These are phyloP conservation scores for Colletotrichum theobromicola DNA, from an alignment of 2,329 filamentous ascomycete species.

Conservation along the genomic window DNA sequence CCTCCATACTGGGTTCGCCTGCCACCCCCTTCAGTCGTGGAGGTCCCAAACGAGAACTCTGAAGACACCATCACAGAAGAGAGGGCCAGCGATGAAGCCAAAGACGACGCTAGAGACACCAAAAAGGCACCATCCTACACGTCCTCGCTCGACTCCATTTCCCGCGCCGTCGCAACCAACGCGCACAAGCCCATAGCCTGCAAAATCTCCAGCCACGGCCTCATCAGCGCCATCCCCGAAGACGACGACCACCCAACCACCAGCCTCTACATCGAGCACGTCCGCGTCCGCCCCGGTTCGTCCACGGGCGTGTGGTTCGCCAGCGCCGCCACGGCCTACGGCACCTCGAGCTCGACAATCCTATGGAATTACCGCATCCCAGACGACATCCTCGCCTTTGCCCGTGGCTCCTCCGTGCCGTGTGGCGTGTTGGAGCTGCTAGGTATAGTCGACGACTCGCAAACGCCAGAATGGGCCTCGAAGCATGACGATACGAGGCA, in stretches of 20 bases:
- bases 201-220: slow-evolving; percentile 53
- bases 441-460: slow-evolving; percentile 50
- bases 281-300: slow-evolving; percentile 38
- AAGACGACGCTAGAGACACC: not conserved
- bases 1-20: slow-evolving; percentile 66
- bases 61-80: not conserved
- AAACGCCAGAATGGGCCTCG: slow-evolving; percentile 61
- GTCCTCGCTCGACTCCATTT: slow-evolving; percentile 39
- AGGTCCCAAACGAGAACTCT: not conserved
- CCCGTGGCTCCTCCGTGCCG: slow-evolving; percentile 58
- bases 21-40: slow-evolving; percentile 33
- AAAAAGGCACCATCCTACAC: slow-evolving; percentile 23
- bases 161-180: slow-evolving; percentile 32
- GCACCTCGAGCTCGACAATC: slow-evolving; percentile 57
- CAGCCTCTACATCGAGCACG: slow-evolving; percentile 53
- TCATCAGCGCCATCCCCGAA: slow-evolving; percentile 50
- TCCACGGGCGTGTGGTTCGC: slow-evolving; percentile 61
- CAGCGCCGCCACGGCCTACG: slow-evolving; percentile 59
- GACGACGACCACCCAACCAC: slow-evolving; percentile 21
- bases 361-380: slow-evolving; percentile 68
- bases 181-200: slow-evolving; percentile 44
- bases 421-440: slow-evolving; percentile 65
- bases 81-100: not conserved
- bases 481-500: slow-evolving; percentile 41
- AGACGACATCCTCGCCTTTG: slow-evolving; percentile 53